A percentile compares a stretch with the other conserved stretches of the same genome.
phyloP scores from a whole-genome alignment of 2,329 filamentous ascomycete species.

The Ceratocystis destructans region DNA sequence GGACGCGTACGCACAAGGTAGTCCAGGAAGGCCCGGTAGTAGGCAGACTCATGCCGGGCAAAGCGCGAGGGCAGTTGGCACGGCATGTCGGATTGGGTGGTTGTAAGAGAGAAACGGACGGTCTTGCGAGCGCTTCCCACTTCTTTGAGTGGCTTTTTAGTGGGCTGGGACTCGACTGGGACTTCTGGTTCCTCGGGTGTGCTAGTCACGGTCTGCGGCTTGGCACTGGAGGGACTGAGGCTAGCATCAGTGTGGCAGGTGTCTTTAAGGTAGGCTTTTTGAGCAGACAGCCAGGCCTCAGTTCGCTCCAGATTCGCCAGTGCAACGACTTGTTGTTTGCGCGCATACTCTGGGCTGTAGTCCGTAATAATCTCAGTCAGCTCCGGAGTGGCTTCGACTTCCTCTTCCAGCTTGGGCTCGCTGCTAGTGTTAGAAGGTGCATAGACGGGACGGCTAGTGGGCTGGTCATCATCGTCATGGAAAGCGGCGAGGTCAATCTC shows the following conservation, averaged over 20 bases:
- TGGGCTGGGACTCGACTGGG: neutral
- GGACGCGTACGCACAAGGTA: constrained; percentile 51
- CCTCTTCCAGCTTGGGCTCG: constrained; percentile 24
- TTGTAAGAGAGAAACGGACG: constrained; percentile 55
- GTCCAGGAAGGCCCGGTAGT: constrained; percentile 76
- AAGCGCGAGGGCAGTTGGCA: constrained; percentile 41
- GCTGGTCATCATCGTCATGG: constrained; percentile 19
- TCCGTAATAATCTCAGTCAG: constrained; percentile 50
- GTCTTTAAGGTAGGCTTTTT: constrained; percentile 61
- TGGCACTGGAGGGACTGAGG: constrained; percentile 18
- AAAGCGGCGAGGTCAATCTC: constrained; percentile 21
- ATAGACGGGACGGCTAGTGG: constrained; percentile 21
- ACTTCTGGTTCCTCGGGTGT: neutral
- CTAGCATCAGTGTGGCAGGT: constrained; percentile 38
- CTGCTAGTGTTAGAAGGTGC: constrained; percentile 23
- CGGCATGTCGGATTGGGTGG: constrained; percentile 33
- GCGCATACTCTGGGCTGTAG: constrained; percentile 62
- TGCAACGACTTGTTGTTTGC: constrained; percentile 56
- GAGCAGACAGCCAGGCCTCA: constrained; percentile 70
- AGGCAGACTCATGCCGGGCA: constrained; percentile 55
- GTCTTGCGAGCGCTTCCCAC: constrained; percentile 37
- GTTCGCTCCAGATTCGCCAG: constrained; percentile 71
- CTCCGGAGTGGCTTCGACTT: constrained; percentile 30
- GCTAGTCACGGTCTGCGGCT: neutral
- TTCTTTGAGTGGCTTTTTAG: neutral